Percentiles rank a stretch among this genome's conserved stretches.
Conservation (phyloP, 495 filamentous ascomycete genomes). For the Penicillium robsamsonii region DNA sequence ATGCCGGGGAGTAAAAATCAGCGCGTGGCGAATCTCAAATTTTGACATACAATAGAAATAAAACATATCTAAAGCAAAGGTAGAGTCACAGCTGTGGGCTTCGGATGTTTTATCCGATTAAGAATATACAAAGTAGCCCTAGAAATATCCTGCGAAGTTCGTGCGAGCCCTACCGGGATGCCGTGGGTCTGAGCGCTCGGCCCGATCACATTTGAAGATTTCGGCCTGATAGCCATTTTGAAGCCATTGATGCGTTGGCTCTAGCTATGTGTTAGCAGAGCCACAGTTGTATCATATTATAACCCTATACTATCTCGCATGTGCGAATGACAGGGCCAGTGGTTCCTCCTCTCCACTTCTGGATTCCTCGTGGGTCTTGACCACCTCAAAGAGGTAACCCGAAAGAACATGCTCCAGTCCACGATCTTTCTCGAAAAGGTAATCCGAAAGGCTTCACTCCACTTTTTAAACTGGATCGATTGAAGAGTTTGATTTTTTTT, state of each 20-base stretch:
- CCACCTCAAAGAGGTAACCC: conserved; percentile 9
- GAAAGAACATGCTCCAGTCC: conserved; percentile 11
- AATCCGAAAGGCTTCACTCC: conserved; percentile 11
- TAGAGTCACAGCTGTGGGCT: not conserved
- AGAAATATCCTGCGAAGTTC: not conserved
- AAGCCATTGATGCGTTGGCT: not conserved
- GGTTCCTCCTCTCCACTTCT: not conserved
- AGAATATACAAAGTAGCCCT: not conserved
- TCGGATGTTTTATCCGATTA: not conserved
- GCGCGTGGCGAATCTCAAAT: conserved; percentile 4
- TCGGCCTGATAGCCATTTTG: not conserved
- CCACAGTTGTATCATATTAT: not conserved
- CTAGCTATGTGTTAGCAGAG: not conserved
- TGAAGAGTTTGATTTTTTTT: conserved; percentile 18
- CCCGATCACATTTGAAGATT: conserved; percentile 1
- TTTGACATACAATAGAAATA: not conserved
- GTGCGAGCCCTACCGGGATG: conserved; percentile 9
- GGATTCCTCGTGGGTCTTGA: conserved; percentile 7
- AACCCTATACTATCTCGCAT: not conserved
- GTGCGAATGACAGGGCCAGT: not conserved
- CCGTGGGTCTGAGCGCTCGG: conserved; percentile 5
- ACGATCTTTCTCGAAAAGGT: conserved; percentile 10
- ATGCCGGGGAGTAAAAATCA: not conserved
- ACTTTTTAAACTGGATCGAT: conserved; percentile 19
- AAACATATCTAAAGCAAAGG: not conserved